These are phyloP conservation scores for Pseudocercospora vitis DNA, from an alignment of 2,329 filamentous ascomycete genomes.

Conservation along the genomic window DNA sequence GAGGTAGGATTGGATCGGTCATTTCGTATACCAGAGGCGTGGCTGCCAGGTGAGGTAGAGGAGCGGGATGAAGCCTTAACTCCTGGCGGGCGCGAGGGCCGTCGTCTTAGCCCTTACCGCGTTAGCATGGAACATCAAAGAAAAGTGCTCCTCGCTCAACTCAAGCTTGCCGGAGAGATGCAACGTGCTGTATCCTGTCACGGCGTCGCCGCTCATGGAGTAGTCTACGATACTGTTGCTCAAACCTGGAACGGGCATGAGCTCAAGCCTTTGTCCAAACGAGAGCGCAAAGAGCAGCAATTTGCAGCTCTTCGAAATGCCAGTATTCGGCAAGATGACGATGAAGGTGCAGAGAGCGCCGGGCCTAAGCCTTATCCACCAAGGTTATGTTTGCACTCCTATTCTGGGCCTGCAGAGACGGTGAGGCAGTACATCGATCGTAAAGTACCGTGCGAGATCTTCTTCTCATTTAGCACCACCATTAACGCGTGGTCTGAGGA, in stretches of 20 bases:
- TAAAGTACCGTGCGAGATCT: slow-evolving; percentile 72
- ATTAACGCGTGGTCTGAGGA: slow-evolving; percentile 64
- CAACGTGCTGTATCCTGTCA: slow-evolving; percentile 67
- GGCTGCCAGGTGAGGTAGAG: slow-evolving; percentile 46
- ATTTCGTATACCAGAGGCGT: slow-evolving; percentile 68
- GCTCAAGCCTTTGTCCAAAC: slow-evolving; percentile 59
- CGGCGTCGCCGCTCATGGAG: slow-evolving; percentile 73
- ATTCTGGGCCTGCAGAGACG: slow-evolving; percentile 73
- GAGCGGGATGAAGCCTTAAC: slow-evolving; percentile 56
- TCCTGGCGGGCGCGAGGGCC: slow-evolving; percentile 69
- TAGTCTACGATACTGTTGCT: slow-evolving; percentile 65
- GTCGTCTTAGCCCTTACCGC: slow-evolving; percentile 65
- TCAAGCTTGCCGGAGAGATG: slow-evolving; percentile 69
- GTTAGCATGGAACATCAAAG: slow-evolving; percentile 70
- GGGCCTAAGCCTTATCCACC: slow-evolving; percentile 70
- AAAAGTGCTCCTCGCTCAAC: slow-evolving; percentile 63
- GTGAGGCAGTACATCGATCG: slow-evolving; percentile 76
- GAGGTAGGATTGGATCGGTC: slow-evolving; percentile 77
- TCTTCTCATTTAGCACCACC: slow-evolving; percentile 81
- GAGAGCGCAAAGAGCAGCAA: slow-evolving; percentile 48
- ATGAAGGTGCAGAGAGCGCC: background rate
- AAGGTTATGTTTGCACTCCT: slow-evolving; percentile 90
- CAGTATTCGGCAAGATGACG: slow-evolving; percentile 20
- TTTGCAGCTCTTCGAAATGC: slow-evolving; percentile 17
- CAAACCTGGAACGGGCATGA: slow-evolving; percentile 71